Percentiles rank a stretch among this genome's conserved stretches.
These are phyloP conservation scores for Podospora bellae-mahoneyi DNA, from an alignment of 495 filamentous ascomycete species.

Conservation along the genomic window DNA sequence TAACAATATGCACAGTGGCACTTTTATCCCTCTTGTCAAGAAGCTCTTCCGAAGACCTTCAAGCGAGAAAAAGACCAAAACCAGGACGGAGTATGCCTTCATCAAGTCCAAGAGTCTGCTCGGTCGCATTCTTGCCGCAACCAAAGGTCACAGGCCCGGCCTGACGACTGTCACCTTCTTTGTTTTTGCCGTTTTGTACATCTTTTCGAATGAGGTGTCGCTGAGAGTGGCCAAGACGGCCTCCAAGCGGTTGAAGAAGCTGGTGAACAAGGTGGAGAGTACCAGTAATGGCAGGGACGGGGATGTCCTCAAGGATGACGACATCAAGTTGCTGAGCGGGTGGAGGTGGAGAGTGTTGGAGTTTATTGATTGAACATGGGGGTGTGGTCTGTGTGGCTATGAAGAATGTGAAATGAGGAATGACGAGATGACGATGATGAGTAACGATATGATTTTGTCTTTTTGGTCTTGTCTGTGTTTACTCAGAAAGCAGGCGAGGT, in stretches of 20 bases:
- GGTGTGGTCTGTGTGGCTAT: neutral
- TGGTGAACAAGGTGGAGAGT: conserved; percentile 41
- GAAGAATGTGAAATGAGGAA: neutral
- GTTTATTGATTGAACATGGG: conserved; percentile 31
- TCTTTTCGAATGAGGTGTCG: conserved; percentile 48
- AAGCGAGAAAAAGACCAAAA: conserved; percentile 22
- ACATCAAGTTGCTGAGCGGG: conserved; percentile 40
- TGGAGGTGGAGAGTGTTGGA: conserved; percentile 48
- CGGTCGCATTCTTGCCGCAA: conserved; percentile 34
- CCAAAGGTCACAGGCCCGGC: conserved; percentile 35
- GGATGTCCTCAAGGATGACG: conserved; percentile 36
- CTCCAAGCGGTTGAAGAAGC: conserved; percentile 38
- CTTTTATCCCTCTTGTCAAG: conserved; percentile 44
- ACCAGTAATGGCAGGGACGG: conserved; percentile 26
- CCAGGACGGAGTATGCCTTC: conserved; percentile 48
- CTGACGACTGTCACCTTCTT: conserved; percentile 45
- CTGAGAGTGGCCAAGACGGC: conserved; percentile 42
- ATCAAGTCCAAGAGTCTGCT: conserved; percentile 40
- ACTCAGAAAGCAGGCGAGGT: neutral
- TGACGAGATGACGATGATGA: conserved; percentile 4
- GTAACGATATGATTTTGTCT: neutral
- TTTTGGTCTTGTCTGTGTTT: neutral
- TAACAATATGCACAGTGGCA: conserved; percentile 27
- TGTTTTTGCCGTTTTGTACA: conserved; percentile 45
- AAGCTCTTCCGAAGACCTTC: conserved; percentile 38